A percentile compares a stretch with the other conserved stretches of the same genome.
Conservation (phyloP, 169 alveolate species). For the Babesia divergens region DNA sequence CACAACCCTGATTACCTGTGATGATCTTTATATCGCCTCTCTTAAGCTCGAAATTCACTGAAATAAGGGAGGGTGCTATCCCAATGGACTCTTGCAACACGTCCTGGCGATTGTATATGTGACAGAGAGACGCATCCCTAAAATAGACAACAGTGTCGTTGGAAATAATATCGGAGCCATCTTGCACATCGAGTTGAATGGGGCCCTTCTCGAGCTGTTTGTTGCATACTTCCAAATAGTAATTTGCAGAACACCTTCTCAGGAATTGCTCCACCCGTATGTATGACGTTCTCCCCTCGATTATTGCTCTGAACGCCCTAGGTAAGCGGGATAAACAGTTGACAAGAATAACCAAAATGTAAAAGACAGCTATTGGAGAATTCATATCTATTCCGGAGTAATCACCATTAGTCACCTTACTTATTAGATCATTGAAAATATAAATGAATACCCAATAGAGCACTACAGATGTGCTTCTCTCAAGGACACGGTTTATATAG, state of each 20-base stretch:
- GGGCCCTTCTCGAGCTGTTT: background rate
- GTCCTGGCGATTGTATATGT: constrained; percentile 3
- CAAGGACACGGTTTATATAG: background rate
- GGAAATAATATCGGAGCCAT: background rate
- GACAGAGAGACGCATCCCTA: constrained; percentile 47
- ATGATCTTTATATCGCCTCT: constrained; percentile 9
- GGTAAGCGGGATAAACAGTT: constrained; percentile 22
- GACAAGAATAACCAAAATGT: constrained; percentile 34
- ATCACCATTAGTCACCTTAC: background rate
- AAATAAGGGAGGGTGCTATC: background rate
- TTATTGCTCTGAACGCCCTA: constrained; percentile 10
- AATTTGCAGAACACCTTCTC: constrained; percentile 52
- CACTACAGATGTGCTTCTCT: background rate
- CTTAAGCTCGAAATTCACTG: background rate
- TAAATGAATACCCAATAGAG: constrained; percentile 13
- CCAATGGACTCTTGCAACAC: background rate
- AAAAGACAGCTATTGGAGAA: constrained; percentile 24
- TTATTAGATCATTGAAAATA: background rate
- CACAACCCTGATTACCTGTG: constrained; percentile 25
- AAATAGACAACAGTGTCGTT: constrained; percentile 16
- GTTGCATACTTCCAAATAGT: constrained; percentile 3
- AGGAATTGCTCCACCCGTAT: constrained; percentile 37
- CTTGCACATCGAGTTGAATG: background rate
- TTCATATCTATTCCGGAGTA: background rate
- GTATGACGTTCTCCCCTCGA: constrained; percentile 32